Conservation (phyloP, 176 grass and related monocot species). For the Eleusine coracana region DNA sequence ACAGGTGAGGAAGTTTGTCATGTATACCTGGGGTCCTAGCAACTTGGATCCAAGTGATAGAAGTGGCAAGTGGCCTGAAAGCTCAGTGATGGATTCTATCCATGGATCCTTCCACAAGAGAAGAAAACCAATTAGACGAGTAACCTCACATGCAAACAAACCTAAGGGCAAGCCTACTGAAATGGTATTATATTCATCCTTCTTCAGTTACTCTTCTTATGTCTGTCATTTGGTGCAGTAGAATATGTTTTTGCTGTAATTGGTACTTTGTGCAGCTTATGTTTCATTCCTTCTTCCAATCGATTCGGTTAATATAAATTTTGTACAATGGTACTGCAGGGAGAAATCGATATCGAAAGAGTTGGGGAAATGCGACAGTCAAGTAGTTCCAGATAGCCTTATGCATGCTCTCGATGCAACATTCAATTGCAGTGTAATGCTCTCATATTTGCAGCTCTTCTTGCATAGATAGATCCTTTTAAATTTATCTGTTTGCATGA, state of each 20-base stretch:
- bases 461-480: neutral
- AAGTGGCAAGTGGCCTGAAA: conserved; percentile 64
- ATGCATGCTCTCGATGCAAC: neutral
- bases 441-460: neutral
- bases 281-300: conserved; percentile 4
- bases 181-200: conserved; percentile 41
- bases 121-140: conserved; percentile 50
- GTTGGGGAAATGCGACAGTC: conserved; percentile 34
- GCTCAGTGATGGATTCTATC: conserved; percentile 64
- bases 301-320: neutral
- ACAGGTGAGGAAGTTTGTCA: conserved; percentile 92
- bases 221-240: neutral
- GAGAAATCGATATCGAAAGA: conserved; percentile 48
- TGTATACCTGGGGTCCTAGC: conserved; percentile 93
- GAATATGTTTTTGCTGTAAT: conserved; percentile 5
- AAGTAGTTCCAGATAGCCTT: conserved; percentile 46
- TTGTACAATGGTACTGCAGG: conserved; percentile 15
- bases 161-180: conserved; percentile 36
- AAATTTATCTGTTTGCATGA: neutral
- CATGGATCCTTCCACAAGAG: conserved; percentile 63
- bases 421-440: neutral
- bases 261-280: conserved; percentile 5
- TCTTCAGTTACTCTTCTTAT: neutral
- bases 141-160: conserved; percentile 12
- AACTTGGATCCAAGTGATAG: conserved; percentile 74